Conservation (phyloP, 345 rosid genomes). For the Brassica juncea region DNA sequence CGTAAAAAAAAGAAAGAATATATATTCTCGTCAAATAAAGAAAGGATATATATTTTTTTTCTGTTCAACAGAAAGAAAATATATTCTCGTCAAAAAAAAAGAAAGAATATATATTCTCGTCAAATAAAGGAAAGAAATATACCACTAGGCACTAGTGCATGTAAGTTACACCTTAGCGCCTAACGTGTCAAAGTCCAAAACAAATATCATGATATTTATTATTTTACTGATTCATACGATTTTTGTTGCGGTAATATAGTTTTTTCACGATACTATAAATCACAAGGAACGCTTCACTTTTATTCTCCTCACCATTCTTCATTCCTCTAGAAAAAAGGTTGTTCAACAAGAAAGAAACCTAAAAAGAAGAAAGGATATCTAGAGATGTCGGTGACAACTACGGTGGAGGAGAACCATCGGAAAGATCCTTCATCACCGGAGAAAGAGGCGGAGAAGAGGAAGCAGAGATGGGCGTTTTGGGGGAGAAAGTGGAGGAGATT, state of each 20-base stretch:
- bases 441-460: slow-evolving; percentile 43
- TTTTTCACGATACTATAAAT: slow-evolving; percentile 21
- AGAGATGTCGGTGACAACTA: slow-evolving; percentile 34
- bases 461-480: slow-evolving; percentile 46
- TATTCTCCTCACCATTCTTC: slow-evolving; percentile 23
- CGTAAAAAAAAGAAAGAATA: too few relatives aligned
- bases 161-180: slow-evolving; percentile 20
- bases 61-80: too few relatives aligned
- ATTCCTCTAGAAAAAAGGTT: not conserved
- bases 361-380: slow-evolving; percentile 1
- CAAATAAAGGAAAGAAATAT: not conserved
- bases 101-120: not conserved
- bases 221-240: slow-evolving; percentile 14
- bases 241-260: slow-evolving; percentile 16
- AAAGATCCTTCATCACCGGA: slow-evolving; percentile 15
- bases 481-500: slow-evolving; percentile 61
- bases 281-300: slow-evolving; percentile 2
- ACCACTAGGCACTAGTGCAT: slow-evolving; percentile 17
- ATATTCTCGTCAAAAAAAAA: too few relatives aligned
- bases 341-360: not conserved
- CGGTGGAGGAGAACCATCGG: slow-evolving; percentile 43
- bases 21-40: too few relatives aligned
- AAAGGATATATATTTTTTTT: too few relatives aligned
- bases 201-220: slow-evolving; percentile 38
- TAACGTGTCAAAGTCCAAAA: slow-evolving; percentile 32